Base-by-base conservation (phyloP, 768 basidiomycete species). In the Neoboletus subvelutipes region DNA sequence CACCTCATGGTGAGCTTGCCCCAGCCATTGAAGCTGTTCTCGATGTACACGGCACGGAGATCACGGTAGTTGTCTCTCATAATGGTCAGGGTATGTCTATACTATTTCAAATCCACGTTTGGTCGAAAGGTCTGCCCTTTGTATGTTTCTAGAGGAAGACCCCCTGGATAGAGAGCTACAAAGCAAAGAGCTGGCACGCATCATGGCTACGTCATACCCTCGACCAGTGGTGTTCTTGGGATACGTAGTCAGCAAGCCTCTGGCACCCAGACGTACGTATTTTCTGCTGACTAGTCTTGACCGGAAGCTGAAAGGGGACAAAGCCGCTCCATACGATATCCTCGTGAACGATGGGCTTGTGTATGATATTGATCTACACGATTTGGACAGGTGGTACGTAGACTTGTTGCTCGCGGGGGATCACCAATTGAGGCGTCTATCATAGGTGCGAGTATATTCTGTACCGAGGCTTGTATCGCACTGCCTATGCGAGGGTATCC, bases 401-500 rank as follows among this genome's bases (percentile, higher is more conserved):
- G 18, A 43, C 11, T 45, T 45, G 0, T 46, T 50, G 20, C 20
- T 31, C 17, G 22, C n/a, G 1, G 2, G 15, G 11, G 7, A 39
- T 20, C 17, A 2, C n/a, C 0, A 10, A n/a, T 39, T 52, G 45
- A 60, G 45, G 17, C 2, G 24, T 28, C 7, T 3, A 42, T 46
- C 7, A 17, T 56, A 88, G 90, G 90, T 96, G 93, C 74, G 90
- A 95, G 76, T 95, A 95, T 66, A 92, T 96, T 49, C 74, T 92
- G 26, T 95, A 92, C 68, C 83, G 92, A 12, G 90, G 87, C 2
- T 64, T 92, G 26, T 87, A 90, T 67, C 79, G 89, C 18, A 90
- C 88, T 3, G 76, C 86, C n/a, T 95, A 92, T 67, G 92, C 88
- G 0, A 82, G 93, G 18, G 71, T 96, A 18, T 90, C 92, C 12